Conservation (phyloP, 352 stramenopile species). For the Pythium aquatile region DNA sequence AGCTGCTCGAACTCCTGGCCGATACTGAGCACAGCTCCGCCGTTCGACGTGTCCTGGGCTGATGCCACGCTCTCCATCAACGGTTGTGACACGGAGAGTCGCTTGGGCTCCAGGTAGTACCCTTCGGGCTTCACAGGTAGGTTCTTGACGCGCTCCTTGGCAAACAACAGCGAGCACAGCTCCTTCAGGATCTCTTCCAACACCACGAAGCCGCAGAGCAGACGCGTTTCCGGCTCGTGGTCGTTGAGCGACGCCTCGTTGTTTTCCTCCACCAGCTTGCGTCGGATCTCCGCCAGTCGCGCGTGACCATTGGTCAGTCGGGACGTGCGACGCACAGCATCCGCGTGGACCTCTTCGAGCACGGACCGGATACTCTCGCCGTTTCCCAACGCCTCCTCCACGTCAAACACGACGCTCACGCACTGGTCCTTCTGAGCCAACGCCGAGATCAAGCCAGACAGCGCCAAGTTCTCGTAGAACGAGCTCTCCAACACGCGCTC, state of each 20-base stretch:
- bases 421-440: conserved; percentile 66
- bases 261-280: conserved; percentile 64
- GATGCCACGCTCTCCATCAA: background rate
- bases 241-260: conserved; percentile 61
- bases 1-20: conserved; percentile 69
- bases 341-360: conserved; percentile 77
- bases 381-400: conserved; percentile 35
- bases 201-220: conserved; percentile 76
- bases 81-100: conserved; percentile 20
- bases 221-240: conserved; percentile 58
- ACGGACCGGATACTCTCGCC: conserved; percentile 67
- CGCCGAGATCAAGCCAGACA: conserved; percentile 75
- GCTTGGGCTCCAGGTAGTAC: conserved; percentile 79
- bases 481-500: conserved; percentile 80
- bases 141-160: conserved; percentile 64
- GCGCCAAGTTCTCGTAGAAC: conserved; percentile 78
- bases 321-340: conserved; percentile 60
- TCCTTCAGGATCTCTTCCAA: conserved; percentile 87
- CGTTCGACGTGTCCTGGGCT: background rate
- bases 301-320: conserved; percentile 50
- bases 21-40: conserved; percentile 35
- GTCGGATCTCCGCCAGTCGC: conserved; percentile 42
- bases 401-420: conserved; percentile 50
- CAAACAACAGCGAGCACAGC: conserved; percentile 78
- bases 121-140: conserved; percentile 80